These are phyloP conservation scores for Centella asiatica DNA, from an alignment of 129 eudicot species.

Conservation along the genomic window DNA sequence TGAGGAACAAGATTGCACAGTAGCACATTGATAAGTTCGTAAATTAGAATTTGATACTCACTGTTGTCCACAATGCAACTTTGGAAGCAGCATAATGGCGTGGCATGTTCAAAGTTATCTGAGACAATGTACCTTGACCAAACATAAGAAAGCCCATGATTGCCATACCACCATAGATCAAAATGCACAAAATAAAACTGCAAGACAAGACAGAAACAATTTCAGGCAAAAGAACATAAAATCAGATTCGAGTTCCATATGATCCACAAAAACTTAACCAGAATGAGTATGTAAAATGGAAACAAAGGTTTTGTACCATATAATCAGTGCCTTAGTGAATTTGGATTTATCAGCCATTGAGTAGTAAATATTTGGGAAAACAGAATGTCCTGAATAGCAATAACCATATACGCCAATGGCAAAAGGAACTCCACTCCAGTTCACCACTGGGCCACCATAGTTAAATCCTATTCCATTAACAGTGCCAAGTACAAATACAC, in stretches of 20 bases:
- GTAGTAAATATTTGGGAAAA: slow-evolving; percentile 87
- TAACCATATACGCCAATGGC: slow-evolving; percentile 79
- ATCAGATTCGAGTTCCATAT: neutral
- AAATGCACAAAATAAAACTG: slow-evolving; percentile 54
- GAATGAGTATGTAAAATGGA: slow-evolving; percentile 2
- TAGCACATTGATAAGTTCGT: neutral
- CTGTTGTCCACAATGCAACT: slow-evolving; percentile 90
- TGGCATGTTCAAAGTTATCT: slow-evolving; percentile 83
- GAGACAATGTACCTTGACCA: slow-evolving; percentile 68
- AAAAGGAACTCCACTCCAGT: slow-evolving; percentile 76
- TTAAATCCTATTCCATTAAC: slow-evolving; percentile 60
- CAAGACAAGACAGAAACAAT: slow-evolving; percentile 14
- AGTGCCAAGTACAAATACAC: slow-evolving; percentile 53
- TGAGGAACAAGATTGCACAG: neutral
- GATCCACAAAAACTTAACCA: neutral
- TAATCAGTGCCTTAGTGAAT: slow-evolving; percentile 52
- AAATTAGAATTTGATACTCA: slow-evolving; percentile 25
- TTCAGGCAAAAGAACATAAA: slow-evolving; percentile 1
- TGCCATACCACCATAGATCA: slow-evolving; percentile 66
- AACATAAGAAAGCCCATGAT: slow-evolving; percentile 84
- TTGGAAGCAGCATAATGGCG: slow-evolving; percentile 43
- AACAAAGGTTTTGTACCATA: slow-evolving; percentile 31
- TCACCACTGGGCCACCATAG: slow-evolving; percentile 37
- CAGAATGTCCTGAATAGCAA: slow-evolving; percentile 88
- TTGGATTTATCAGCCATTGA: slow-evolving; percentile 87